Evolutionary conservation across 2,329 filamentous ascomycete genomes (phyloP).

Genomic region (Sclerotinia borealis): DNA sequence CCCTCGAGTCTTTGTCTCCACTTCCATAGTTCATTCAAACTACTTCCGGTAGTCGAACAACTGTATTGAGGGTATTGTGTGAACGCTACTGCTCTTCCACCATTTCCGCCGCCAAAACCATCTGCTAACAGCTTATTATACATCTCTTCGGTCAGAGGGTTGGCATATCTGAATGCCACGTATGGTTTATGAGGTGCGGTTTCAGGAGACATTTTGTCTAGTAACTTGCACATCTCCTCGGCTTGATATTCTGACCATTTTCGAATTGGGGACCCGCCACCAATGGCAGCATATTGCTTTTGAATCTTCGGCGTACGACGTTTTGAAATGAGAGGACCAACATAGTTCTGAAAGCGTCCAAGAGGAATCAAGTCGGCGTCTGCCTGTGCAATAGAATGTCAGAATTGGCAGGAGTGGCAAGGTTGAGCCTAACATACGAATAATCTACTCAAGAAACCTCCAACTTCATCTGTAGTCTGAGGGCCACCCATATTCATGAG

Average conservation of each 20-base stretch:
- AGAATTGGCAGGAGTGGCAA: conserved; percentile 9
- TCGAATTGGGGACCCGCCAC: conserved; percentile 93
- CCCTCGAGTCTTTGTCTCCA: conserved; percentile 86
- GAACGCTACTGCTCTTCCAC: conserved; percentile 92
- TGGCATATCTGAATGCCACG: conserved; percentile 91
- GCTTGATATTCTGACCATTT: conserved; percentile 97
- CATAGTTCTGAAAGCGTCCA: conserved; percentile 80
- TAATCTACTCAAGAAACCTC: conserved; percentile 80
- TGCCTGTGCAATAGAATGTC: conserved; percentile 47
- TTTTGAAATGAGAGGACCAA: conserved; percentile 80
- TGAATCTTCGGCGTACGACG: conserved; percentile 93
- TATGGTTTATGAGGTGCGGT: conserved; percentile 97
- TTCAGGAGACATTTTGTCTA: conserved; percentile 84
- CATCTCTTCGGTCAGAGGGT: conserved; percentile 90
- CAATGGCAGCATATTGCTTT: conserved; percentile 91
- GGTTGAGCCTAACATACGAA: conserved; percentile 58
- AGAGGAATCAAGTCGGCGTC: conserved; percentile 95
- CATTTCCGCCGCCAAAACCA: conserved; percentile 82
- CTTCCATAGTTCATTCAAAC: conserved; percentile 95
- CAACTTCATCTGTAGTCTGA: conserved; percentile 80
- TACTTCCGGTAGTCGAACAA: conserved; percentile 94
- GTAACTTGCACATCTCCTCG: conserved; percentile 92
- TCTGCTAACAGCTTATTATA: conserved; percentile 78
- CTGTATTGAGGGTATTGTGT: conserved; percentile 99
- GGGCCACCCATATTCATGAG: conserved; percentile 99